These are phyloP conservation scores for Pyrrhoderma lamaoense DNA, from an alignment of 1,284 basidiomycete species.

Conservation along the genomic window DNA sequence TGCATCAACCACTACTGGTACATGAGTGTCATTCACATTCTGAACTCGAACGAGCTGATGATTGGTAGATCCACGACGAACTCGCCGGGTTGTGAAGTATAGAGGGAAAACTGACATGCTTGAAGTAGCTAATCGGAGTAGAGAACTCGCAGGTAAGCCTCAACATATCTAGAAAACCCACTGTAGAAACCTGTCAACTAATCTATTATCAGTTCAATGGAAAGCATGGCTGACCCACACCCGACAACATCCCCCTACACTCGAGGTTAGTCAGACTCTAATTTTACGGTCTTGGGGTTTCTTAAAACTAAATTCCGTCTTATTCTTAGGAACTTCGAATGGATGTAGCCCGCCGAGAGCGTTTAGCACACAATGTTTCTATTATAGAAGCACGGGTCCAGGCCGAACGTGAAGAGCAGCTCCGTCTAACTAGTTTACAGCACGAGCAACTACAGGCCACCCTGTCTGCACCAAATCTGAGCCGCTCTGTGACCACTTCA, in stretches of 20 bases:
- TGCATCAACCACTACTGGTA: conserved; percentile 18
- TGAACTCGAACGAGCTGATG: not conserved
- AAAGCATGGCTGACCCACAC: conserved; percentile 26
- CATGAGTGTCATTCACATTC: conserved; percentile 3
- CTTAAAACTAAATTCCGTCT: no score
- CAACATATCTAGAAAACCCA: no score
- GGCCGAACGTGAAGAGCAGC: conserved; percentile 19
- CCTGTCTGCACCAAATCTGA: not conserved
- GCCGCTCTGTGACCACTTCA: not conserved
- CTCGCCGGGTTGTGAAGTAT: conserved; percentile 21
- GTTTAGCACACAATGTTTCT: conserved; percentile 22
- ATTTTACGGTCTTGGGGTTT: no score
- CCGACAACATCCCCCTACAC: conserved; percentile 21
- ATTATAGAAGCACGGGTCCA: conserved; percentile 23
- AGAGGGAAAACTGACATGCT: conserved; percentile 20
- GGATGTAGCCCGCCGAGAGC: conserved; percentile 22
- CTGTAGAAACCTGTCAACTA: not conserved
- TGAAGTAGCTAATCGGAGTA: conserved; percentile 12
- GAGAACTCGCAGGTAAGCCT: conserved; percentile 11
- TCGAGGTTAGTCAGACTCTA: conserved; percentile 20
- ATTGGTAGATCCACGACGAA: conserved; percentile 17
- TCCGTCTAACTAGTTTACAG: conserved; percentile 13
- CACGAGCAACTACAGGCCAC: not conserved
- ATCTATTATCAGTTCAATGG: conserved; percentile 24
- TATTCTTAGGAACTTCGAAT: conserved; percentile 23